A percentile compares a stretch with the other conserved stretches of the same genome.
These are phyloP conservation scores for Telfairia occidentalis DNA, from an alignment of 331 rosid species.

Conservation along the genomic window DNA sequence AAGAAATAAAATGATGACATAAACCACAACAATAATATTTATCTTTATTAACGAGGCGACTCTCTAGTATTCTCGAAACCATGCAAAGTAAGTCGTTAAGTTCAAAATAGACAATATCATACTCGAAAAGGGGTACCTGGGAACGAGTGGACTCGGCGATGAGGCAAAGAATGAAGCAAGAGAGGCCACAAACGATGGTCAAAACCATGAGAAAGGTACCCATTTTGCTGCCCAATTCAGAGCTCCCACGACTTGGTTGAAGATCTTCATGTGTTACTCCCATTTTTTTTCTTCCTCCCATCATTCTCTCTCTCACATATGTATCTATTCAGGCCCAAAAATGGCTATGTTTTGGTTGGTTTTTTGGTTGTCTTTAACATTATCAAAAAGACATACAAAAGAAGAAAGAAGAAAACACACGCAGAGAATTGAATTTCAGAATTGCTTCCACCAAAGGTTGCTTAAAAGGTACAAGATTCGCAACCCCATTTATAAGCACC, in stretches of 20 bases:
- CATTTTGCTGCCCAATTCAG: conserved; percentile 56
- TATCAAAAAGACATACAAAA: conserved; percentile 13
- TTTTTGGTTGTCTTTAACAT: conserved; percentile 15
- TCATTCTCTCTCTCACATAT: too few species aligned
- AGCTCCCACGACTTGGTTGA: conserved; percentile 38
- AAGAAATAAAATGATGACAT: too few species aligned
- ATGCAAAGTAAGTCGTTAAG: background rate
- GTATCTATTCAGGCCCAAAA: too few species aligned
- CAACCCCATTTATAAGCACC: conserved; percentile 17
- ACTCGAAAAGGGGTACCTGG: conserved; percentile 29
- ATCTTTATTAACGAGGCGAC: too few species aligned
- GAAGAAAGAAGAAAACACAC: conserved; percentile 9
- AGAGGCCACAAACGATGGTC: conserved; percentile 58
- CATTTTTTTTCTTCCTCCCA: conserved; percentile 20
- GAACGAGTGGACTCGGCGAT: conserved; percentile 88
- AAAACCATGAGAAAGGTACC: conserved; percentile 47
- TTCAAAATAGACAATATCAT: background rate
- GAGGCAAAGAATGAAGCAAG: conserved; percentile 72
- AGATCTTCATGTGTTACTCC: conserved; percentile 90
- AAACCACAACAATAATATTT: too few species aligned
- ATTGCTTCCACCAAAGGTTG: conserved; percentile 86
- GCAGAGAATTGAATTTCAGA: conserved; percentile 31
- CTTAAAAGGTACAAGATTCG: conserved; percentile 64
- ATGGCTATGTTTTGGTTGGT: too few species aligned
- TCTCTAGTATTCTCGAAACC: background rate